Percentiles rank a stretch among this genome's conserved stretches.
phyloP scores from a whole-genome alignment of 768 basidiomycete species.

The Kwoniella dendrophila region DNA sequence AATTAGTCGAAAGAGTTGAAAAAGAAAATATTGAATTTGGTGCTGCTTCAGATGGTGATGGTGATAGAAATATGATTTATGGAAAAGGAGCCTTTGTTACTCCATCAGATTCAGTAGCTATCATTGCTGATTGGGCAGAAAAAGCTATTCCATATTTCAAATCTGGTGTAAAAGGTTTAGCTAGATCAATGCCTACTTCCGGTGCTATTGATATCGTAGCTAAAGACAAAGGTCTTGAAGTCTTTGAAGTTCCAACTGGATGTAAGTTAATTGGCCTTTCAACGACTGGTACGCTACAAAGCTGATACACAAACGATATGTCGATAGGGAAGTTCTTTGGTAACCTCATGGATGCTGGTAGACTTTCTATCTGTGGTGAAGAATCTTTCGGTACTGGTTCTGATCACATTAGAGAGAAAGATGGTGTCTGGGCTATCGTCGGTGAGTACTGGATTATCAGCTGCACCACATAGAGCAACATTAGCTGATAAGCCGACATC shows the following conservation, averaged over 20 bases:
- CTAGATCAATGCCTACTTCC: constrained; percentile 95
- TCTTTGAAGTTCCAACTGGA: constrained; percentile 97
- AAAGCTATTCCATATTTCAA: constrained; percentile 60
- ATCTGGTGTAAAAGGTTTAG: constrained; percentile 90
- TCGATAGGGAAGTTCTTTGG: constrained; percentile 94
- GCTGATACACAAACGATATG: background rate
- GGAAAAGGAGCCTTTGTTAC: constrained; percentile 97
- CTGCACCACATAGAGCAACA: background rate
- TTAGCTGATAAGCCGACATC: background rate
- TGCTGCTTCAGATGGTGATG: constrained; percentile 95
- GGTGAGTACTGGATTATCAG: constrained; percentile 61
- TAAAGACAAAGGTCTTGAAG: constrained; percentile 86
- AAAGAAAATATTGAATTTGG: constrained; percentile 82
- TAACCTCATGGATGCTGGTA: constrained; percentile 98
- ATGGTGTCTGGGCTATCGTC: constrained; percentile 95
- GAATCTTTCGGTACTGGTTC: constrained; percentile 99
- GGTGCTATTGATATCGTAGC: constrained; percentile 96
- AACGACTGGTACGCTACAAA: too few species aligned
- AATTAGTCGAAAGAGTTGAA: constrained; percentile 90
- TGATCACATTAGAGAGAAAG: constrained; percentile 99
- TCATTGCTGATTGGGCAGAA: constrained; percentile 91
- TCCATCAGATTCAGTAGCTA: constrained; percentile 94
- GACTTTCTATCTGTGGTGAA: constrained; percentile 97
- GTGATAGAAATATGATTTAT: constrained; percentile 99
- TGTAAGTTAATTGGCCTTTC: constrained; percentile 29